Base-by-base conservation (phyloP, 2,329 filamentous ascomycete species). In the Malbranchea zuffiana region DNA sequence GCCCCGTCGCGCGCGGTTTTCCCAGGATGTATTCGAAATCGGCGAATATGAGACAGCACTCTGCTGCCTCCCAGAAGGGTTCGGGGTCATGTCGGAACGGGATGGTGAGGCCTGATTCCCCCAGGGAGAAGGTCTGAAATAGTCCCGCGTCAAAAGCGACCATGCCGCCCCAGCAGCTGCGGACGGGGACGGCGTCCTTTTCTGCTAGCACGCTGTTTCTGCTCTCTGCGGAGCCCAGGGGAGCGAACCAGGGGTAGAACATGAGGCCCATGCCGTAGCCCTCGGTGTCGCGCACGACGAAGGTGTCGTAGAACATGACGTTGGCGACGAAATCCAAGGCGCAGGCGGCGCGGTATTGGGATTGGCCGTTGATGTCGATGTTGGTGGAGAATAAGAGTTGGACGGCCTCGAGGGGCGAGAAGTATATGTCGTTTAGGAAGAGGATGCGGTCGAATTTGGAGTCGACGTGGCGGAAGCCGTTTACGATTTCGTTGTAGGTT, bases 351-450 rank as follows among this genome's bases (percentile, higher is more conserved):
- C 37, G 41, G 12, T 43, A 43, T 16, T 24, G 12, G 13, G 35
- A 26, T 39, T 18, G 32, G 7, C 37, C 28, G 5, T 28, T 29
- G 13, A 15, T 15, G 16, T 37, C 26, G 15, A 31, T 19, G 17
- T 43, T 43, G n/a, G 41, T 43, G n/a, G 41, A 43, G 16, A 43
- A 43, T 6, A 43, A 16, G 5, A 43, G 24, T 18, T 43, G 36
- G 5, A 23, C 37, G 4, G 41, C 41, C 8, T 43, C 37, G 6
- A 18, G 19, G 7, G 41, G 28, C 4, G 36, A 32, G 32, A 43
- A 43, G 20, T 39, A 43, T 13, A 43, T 13, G 25, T 43, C 41
- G 17, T 43, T 43, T 17, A 43, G 19, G 15, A 40, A 43, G 12
- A 43, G 18, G 17, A 43, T 25, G 3, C 41, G 41, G 25, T 43